These are phyloP conservation scores for Fallopia convolvulus DNA, from an alignment of 148 eudicot genomes.

Conservation along the genomic window DNA sequence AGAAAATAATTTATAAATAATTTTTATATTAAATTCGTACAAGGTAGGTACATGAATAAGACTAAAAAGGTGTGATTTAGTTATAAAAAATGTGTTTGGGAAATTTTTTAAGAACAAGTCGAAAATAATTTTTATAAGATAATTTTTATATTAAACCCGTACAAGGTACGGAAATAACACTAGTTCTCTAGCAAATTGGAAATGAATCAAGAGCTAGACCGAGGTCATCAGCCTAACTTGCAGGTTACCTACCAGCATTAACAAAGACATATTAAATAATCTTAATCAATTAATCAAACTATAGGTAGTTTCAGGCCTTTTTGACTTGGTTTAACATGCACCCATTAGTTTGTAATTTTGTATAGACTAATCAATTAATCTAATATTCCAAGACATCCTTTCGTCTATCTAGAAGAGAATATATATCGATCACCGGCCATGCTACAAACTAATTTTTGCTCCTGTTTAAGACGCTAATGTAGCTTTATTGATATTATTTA, in stretches of 20 bases:
- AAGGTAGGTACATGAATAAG: too few species aligned
- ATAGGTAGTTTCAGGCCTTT: background rate
- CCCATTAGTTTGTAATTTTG: background rate
- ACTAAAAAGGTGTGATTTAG: too few species aligned
- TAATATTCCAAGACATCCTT: background rate
- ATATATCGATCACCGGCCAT: background rate
- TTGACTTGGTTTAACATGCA: background rate
- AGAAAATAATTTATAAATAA: too few species aligned
- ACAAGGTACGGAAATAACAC: too few species aligned
- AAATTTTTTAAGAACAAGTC: too few species aligned
- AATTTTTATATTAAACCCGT: too few species aligned
- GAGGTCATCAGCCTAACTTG: background rate
- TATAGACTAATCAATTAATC: background rate
- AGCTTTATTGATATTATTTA: too few species aligned
- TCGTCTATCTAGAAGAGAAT: background rate
- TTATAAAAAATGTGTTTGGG: too few species aligned
- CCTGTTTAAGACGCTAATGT: background rate
- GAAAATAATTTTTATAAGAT: too few species aligned
- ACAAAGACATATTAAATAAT: background rate
- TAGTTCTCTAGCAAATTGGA: background rate
- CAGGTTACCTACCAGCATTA: slow-evolving; percentile 1
- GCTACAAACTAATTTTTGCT: background rate
- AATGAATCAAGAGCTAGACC: background rate
- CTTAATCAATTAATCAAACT: background rate
- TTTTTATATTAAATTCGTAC: too few species aligned